phyloP scores from a whole-genome alignment of 805 yeast species.

The Candida insectalens region DNA sequence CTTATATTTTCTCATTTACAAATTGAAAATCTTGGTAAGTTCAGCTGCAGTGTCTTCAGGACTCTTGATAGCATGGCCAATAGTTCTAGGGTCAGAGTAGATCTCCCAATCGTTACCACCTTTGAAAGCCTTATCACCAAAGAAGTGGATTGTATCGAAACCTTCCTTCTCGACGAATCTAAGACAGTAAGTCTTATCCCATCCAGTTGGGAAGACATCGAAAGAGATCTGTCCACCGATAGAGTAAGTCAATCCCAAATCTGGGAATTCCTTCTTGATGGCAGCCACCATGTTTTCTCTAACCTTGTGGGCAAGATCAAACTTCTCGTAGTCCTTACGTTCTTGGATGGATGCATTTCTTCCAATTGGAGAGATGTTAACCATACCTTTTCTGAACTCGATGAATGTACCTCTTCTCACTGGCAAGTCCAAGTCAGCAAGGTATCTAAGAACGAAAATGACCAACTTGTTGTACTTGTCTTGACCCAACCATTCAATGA shows the following conservation, averaged over 20 bases:
- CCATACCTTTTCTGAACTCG: conserved; percentile 99
- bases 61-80: conserved; percentile 85
- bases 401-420: conserved; percentile 97
- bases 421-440: conserved; percentile 83
- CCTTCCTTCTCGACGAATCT: conserved; percentile 83
- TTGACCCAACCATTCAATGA: conserved; percentile 93
- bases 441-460: conserved; percentile 76
- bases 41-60: conserved; percentile 86
- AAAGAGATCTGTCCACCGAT: conserved; percentile 99
- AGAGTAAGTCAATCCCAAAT: conserved; percentile 83
- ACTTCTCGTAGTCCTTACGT: conserved; percentile 86
- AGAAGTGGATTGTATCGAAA: conserved; percentile 87
- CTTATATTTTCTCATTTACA: conserved; percentile 19
- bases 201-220: conserved; percentile 99
- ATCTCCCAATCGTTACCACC: conserved; percentile 99
- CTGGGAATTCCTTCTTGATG: conserved; percentile 73
- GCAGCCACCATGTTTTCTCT: conserved; percentile 83
- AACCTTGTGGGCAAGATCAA: conserved; percentile 68
- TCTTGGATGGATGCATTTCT: conserved; percentile 94
- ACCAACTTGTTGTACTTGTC: conserved; percentile 85
- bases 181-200: conserved; percentile 99
- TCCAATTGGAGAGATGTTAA: conserved; percentile 96
- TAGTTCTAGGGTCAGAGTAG: conserved; percentile 83
- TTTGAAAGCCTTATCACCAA: conserved; percentile 93
- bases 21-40: conserved; percentile 71